These are phyloP conservation scores for Durusdinium trenchii DNA, from an alignment of 73 alveolate species.

Conservation along the genomic window DNA sequence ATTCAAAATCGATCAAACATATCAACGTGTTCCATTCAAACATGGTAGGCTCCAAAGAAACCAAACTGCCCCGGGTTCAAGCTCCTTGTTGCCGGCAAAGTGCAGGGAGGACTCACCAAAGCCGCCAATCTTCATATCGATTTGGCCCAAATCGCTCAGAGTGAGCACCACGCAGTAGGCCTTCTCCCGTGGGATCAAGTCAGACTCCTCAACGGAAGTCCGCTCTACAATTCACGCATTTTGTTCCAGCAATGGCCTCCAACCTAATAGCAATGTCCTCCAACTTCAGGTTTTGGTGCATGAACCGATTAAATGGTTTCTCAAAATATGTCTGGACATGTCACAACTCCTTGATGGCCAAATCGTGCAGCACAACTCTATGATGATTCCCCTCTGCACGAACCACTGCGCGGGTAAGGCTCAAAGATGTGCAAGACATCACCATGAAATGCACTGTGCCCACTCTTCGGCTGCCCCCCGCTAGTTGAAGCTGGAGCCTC, in stretches of 20 bases:
- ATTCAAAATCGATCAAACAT: background rate
- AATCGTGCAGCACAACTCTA: constrained; percentile 47
- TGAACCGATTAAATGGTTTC: no score
- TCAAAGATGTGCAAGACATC: constrained; percentile 38
- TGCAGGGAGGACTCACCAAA: background rate
- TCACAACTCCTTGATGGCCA: constrained; percentile 78
- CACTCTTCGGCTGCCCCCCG: background rate
- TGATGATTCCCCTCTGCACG: background rate
- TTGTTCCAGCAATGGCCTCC: no score
- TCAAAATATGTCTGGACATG: no score
- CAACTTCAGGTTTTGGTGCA: no score
- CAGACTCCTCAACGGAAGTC: background rate
- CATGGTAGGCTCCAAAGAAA: background rate
- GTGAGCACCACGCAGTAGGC: constrained; percentile 51
- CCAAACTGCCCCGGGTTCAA: background rate
- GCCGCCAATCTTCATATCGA: constrained; percentile 57
- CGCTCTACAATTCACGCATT: background rate
- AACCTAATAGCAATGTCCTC: no score
- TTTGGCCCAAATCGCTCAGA: constrained; percentile 30
- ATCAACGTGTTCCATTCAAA: background rate
- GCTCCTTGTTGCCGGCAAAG: constrained; percentile 40
- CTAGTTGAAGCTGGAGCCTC: background rate
- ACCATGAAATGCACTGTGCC: constrained; percentile 64
- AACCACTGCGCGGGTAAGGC: constrained; percentile 41
- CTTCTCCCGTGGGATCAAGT: constrained; percentile 24